phyloP scores from a whole-genome alignment of 2,329 filamentous ascomycete species.

The Colletotrichum melonis region DNA sequence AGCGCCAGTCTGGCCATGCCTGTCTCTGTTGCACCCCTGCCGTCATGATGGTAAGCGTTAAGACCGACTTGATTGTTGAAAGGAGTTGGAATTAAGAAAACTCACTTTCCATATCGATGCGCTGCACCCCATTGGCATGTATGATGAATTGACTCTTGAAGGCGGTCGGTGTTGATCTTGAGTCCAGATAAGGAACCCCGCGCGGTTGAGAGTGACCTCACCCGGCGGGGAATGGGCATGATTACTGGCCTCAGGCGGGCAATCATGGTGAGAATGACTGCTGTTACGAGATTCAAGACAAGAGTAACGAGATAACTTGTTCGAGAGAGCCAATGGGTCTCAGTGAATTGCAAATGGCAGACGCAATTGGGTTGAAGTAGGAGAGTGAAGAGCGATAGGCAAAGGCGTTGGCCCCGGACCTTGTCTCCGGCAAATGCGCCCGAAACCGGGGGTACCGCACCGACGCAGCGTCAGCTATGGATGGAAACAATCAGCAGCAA shows the following conservation, averaged over 20 bases:
- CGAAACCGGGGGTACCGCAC: neutral
- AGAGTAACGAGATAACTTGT: neutral
- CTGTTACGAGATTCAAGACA: neutral
- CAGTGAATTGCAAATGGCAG: neutral
- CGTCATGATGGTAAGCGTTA: neutral
- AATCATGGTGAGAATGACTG: neutral
- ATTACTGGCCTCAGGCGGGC: neutral
- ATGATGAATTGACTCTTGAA: slow-evolving; percentile 45
- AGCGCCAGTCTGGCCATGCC: slow-evolving; percentile 83
- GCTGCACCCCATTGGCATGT: slow-evolving; percentile 48
- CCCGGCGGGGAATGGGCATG: neutral
- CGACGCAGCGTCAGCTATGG: neutral
- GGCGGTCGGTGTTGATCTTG: slow-evolving; percentile 43
- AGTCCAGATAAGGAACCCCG: slow-evolving; percentile 32
- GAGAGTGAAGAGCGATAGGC: slow-evolving; percentile 12
- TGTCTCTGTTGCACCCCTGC: slow-evolving; percentile 59
- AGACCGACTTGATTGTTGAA: neutral
- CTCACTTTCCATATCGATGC: slow-evolving; percentile 44
- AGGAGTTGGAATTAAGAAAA: neutral
- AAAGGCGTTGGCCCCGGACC: neutral
- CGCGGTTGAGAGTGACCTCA: slow-evolving; percentile 18
- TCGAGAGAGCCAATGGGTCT: neutral
- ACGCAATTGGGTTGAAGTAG: neutral
- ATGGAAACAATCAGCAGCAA: neutral
- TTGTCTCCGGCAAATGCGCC: slow-evolving; percentile 1